Evolutionary conservation across 2,329 filamentous ascomycete genomes (phyloP), one percentile per base, ranked within the genome.

Genomic region (Grosmannia clavigera): DNA sequence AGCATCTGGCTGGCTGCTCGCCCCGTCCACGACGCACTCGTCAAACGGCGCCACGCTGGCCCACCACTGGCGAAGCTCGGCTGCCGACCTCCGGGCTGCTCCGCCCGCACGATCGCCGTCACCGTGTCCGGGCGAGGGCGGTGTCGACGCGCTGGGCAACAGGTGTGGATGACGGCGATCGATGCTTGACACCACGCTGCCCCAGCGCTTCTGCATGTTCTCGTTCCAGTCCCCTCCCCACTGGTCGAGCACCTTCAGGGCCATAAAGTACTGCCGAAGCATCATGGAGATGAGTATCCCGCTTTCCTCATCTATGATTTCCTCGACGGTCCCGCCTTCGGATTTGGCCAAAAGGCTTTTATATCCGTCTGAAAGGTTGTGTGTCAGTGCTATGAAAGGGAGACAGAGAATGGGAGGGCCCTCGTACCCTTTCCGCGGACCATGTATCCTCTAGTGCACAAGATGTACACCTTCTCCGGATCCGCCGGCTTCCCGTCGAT

Each of bases 391-490:
- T 16, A 10, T 38, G 38, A 31, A 7, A 7, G 27, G 25, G 25
- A 9, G 25, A 12, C 16, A 19, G 11, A n/a, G 12, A 11, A 51
- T 12, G 11, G 50, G 50, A 4, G 9, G 38, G 3, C 3, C 7
- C 1, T 61, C 67, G 59, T 61, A 78, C 76, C 76, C 71, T 92
- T 94, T 25, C 91, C 91, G 43, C 89, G 82, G 4, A 81, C 86
- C 90, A 96, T 95, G 69, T 96, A 96, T 0, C 89, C 90, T 60
- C 91, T 77, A 0, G 91, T 96, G 10, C 86, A 87, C 3, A 96
- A 76, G 0, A 80, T 79, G 68, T 95, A 96, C 46, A 82, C 76
- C 62, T 74, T 81, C 25, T 83, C 76, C 12, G 80, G 72, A 27
- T 90, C 81, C 5, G 90, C 76, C 0, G 84, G 79, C 57, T 79